phyloP scores from a whole-genome alignment of 2,329 filamentous ascomycete genomes.

The Fusarium oligoseptatum region DNA sequence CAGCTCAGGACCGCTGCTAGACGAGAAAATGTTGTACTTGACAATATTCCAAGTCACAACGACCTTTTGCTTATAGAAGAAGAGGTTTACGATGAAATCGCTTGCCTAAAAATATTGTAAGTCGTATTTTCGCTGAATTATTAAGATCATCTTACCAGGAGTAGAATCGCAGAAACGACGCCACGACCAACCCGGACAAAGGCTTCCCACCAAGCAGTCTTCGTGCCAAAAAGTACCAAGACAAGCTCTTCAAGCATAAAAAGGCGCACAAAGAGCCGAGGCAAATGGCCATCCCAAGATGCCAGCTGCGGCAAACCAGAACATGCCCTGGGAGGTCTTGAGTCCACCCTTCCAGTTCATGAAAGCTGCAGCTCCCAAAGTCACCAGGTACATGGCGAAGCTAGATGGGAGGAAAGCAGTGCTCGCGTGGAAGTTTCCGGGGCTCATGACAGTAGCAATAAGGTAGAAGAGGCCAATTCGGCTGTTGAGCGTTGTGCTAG shows the following conservation, averaged over 20 bases:
- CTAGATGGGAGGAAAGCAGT: constrained; percentile 90
- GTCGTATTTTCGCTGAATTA: too few species aligned
- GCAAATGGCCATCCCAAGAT: constrained; percentile 96
- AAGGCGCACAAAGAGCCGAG: constrained; percentile 83
- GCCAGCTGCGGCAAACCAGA: constrained; percentile 89
- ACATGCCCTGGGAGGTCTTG: constrained; percentile 85
- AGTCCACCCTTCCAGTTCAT: constrained; percentile 88
- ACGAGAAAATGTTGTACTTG: constrained; percentile 93
- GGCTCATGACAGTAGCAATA: constrained; percentile 80
- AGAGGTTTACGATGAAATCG: constrained; percentile 80
- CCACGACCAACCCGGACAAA: constrained; percentile 76
- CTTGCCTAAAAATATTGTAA: constrained; percentile 62
- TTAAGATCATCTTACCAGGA: constrained; percentile 70
- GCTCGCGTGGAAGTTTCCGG: constrained; percentile 94
- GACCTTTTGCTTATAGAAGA: constrained; percentile 85
- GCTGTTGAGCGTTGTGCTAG: constrained; percentile 82
- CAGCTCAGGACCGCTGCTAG: constrained; percentile 85
- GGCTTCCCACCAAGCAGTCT: constrained; percentile 71
- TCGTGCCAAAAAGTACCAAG: constrained; percentile 65
- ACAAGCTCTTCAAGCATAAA: constrained; percentile 84
- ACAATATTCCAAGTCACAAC: constrained; percentile 93
- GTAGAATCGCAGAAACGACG: constrained; percentile 71
- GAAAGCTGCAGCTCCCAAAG: constrained; percentile 88
- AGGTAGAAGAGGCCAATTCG: constrained; percentile 89
- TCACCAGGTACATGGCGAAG: constrained; percentile 95